phyloP scores from a whole-genome alignment of 345 rosid species.

The Moringa oleifera region DNA sequence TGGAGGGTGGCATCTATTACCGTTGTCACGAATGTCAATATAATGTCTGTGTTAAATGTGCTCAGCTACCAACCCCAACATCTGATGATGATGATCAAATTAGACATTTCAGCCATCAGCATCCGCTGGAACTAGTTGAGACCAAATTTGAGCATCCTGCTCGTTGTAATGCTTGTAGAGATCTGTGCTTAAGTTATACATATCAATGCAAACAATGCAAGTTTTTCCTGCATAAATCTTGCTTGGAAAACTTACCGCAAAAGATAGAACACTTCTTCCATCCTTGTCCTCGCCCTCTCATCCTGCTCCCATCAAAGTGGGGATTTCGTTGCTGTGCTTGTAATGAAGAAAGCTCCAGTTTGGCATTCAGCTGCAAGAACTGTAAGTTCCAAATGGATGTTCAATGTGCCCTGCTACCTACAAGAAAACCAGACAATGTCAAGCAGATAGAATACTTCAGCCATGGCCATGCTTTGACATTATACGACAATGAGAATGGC shows the following conservation, averaged over 20 bases:
- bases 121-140: neutral
- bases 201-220: neutral
- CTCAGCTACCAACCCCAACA: neutral
- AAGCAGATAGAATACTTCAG: neutral
- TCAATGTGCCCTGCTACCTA: neutral
- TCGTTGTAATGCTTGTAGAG: neutral
- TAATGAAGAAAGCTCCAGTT: too few relatives aligned
- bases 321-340: too few relatives aligned
- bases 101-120: neutral
- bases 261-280: neutral
- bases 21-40: neutral
- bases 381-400: neutral
- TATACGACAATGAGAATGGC: neutral
- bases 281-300: neutral
- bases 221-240: neutral
- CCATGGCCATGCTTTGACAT: slow-evolving; percentile 9
- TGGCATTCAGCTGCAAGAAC: neutral
- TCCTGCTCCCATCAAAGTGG: neutral
- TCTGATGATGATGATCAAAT: neutral
- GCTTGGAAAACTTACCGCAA: neutral
- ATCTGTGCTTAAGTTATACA: neutral
- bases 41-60: neutral
- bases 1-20: neutral
- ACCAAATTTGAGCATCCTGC: neutral
- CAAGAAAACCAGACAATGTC: neutral